phyloP scores from a whole-genome alignment of 2,329 filamentous ascomycete genomes.

The Claviceps cyperi region DNA sequence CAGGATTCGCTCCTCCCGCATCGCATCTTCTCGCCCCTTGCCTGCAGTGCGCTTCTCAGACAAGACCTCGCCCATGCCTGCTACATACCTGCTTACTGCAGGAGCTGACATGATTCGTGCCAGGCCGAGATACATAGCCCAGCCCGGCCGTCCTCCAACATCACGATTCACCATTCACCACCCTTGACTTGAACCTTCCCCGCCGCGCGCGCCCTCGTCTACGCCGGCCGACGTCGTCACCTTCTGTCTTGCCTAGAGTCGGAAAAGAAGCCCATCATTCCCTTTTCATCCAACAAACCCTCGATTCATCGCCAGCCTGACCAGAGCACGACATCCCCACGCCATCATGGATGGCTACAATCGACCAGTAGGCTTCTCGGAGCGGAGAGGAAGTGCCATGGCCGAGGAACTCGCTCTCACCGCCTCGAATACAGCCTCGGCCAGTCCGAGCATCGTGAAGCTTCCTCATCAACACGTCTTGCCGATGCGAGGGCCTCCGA shows the following conservation, averaged over 20 bases:
- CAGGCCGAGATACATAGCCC: slow-evolving; percentile 4
- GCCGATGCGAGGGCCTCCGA: slow-evolving; percentile 43
- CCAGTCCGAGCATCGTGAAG: slow-evolving; percentile 36
- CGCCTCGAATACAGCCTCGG: slow-evolving; percentile 27
- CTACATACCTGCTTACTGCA: not conserved
- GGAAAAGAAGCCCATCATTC: not conserved
- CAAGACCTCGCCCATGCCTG: slow-evolving; percentile 1
- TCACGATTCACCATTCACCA: not conserved
- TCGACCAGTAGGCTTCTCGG: slow-evolving; percentile 44
- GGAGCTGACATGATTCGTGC: slow-evolving; percentile 8
- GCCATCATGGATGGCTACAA: slow-evolving; percentile 21
- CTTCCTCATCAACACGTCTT: slow-evolving; percentile 22
- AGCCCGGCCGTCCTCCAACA: not conserved
- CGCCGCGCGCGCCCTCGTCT: not conserved
- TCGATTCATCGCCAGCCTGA: not conserved
- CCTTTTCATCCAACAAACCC: not conserved
- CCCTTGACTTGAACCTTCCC: not conserved
- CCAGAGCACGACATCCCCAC: not conserved
- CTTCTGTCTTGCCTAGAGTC: not conserved
- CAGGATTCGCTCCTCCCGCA: not conserved
- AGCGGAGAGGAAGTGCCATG: slow-evolving; percentile 43
- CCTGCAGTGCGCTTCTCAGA: not conserved
- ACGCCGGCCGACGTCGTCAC: not conserved
- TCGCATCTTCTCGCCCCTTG: not conserved
- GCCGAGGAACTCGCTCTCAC: slow-evolving; percentile 44